Conservation (phyloP, 2,329 filamentous ascomycete species). For the Verticillium isaacii region DNA sequence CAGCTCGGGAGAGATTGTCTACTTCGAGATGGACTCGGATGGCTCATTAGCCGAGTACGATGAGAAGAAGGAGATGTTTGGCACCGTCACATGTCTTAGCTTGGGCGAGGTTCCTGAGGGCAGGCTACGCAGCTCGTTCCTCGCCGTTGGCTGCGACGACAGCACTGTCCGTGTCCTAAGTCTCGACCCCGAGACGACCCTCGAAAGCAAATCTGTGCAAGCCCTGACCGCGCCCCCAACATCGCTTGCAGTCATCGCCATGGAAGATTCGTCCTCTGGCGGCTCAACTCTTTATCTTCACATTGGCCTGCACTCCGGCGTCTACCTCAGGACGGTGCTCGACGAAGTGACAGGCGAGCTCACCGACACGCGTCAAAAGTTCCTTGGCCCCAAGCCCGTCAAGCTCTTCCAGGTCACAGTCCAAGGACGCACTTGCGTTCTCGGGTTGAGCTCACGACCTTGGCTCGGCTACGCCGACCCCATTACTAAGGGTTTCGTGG, state of each 20-base stretch:
- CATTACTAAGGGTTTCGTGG: conserved; percentile 80
- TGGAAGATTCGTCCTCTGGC: conserved; percentile 89
- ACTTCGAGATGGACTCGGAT: conserved; percentile 95
- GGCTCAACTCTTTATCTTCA: conserved; percentile 89
- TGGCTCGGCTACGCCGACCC: conserved; percentile 94
- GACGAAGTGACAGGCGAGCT: conserved; percentile 95
- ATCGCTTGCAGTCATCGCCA: conserved; percentile 84
- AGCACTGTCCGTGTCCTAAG: conserved; percentile 91
- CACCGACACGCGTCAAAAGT: conserved; percentile 90
- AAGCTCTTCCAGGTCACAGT: conserved; percentile 90
- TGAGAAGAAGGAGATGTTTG: conserved; percentile 91
- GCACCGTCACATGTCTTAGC: conserved; percentile 91
- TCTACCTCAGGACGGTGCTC: conserved; percentile 90
- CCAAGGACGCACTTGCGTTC: conserved; percentile 75
- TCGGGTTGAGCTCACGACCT: conserved; percentile 88
- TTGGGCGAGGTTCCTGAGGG: conserved; percentile 91
- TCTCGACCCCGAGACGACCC: conserved; percentile 80
- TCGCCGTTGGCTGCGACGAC: conserved; percentile 96
- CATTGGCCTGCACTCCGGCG: conserved; percentile 91
- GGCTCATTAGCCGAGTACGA: conserved; percentile 90
- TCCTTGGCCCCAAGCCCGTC: conserved; percentile 85
- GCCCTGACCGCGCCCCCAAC: conserved; percentile 88
- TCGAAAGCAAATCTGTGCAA: conserved; percentile 93
- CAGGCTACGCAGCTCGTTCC: conserved; percentile 80
- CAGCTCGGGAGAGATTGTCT: conserved; percentile 94